phyloP scores from a whole-genome alignment of 2,329 filamentous ascomycete species.

The Hypocrella siamensis region DNA sequence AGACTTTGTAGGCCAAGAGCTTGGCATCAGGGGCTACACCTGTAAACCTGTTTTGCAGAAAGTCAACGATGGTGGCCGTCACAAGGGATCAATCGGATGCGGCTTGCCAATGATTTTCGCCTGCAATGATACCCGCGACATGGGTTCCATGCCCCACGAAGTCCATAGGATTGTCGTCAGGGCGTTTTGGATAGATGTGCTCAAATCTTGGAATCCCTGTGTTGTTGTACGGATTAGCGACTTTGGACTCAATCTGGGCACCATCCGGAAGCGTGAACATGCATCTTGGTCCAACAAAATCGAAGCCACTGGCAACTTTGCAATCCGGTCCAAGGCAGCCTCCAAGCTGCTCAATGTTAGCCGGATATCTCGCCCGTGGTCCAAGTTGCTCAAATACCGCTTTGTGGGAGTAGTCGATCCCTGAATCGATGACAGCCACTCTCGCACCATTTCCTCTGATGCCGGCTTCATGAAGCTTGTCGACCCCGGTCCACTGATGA shows the following conservation, averaged over 20 bases:
- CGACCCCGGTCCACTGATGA: conserved; percentile 20
- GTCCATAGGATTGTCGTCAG: conserved; percentile 13
- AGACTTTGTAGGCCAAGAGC: conserved; percentile 27
- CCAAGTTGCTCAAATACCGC: conserved; percentile 10
- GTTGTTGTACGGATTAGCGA: no score
- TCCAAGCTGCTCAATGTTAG: conserved; percentile 14
- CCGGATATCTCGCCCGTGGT: not conserved
- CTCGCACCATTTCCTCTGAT: conserved; percentile 21
- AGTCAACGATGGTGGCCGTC: not conserved
- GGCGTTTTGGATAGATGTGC: conserved; percentile 11
- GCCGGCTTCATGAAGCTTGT: conserved; percentile 20
- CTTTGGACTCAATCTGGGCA: no score
- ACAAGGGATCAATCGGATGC: not conserved
- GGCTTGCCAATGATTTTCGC: conserved; percentile 19
- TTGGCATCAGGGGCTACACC: conserved; percentile 29
- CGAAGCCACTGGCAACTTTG: conserved; percentile 21
- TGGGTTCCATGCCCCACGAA: conserved; percentile 8
- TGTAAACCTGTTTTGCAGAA: conserved; percentile 16
- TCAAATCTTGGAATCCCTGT: conserved; percentile 3
- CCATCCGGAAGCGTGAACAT: conserved; percentile 3
- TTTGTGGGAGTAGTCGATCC: conserved; percentile 22
- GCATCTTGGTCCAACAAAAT: conserved; percentile 19
- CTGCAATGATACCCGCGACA: conserved; percentile 32
- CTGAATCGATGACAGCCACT: conserved; percentile 23
- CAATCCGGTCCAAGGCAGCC: conserved; percentile 23